Conservation (phyloP, 257 asterid genomes). For the Solanum tacnaense region DNA sequence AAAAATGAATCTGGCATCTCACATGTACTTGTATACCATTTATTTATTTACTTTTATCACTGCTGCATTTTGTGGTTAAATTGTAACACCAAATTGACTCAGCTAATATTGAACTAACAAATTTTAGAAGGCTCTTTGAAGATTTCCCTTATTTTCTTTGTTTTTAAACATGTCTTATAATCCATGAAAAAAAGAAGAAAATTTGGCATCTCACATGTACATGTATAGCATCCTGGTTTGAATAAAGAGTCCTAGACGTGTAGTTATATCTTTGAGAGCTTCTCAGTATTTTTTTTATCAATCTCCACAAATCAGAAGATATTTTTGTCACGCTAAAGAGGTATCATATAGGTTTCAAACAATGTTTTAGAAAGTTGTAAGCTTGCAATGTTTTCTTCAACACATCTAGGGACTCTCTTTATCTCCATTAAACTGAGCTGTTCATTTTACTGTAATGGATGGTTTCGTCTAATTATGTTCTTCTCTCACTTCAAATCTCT, state of each 20-base stretch:
- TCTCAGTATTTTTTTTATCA: not conserved
- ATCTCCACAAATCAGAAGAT: not conserved
- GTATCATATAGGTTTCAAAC: not conserved
- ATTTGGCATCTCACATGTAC: not conserved
- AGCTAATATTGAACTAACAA: not conserved
- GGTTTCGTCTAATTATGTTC: not conserved
- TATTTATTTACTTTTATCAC: not conserved
- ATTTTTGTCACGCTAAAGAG: not conserved
- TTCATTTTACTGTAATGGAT: not conserved
- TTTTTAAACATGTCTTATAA: not conserved
- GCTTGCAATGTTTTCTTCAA: not conserved
- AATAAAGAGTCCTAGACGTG: not conserved
- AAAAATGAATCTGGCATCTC: not conserved
- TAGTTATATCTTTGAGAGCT: not conserved
- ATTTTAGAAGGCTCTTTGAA: not conserved
- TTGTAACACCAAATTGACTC: not conserved
- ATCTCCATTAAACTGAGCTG: not conserved
- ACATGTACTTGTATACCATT: not conserved
- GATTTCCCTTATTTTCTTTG: not conserved
- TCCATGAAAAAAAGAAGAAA: not conserved
- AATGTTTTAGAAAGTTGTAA: not conserved
- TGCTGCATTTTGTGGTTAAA: not conserved
- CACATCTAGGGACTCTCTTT: not conserved
- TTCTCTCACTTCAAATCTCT: slow-evolving; percentile 10
- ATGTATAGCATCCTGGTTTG: not conserved